Conservation (phyloP, 805 yeast genomes). For the Wickerhamomyces bovis region DNA sequence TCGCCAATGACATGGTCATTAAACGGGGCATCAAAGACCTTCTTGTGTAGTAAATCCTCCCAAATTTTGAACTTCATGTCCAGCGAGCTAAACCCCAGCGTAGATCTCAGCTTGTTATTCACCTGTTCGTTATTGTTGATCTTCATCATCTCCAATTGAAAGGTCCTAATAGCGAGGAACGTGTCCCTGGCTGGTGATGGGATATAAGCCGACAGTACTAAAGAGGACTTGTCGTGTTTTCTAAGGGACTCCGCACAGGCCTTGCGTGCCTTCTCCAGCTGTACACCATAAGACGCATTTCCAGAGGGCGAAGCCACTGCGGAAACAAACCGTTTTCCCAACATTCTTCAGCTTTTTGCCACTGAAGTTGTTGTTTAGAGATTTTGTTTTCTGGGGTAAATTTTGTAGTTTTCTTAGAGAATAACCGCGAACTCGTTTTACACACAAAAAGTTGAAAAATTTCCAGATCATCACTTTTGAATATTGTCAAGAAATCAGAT, state of each 20-base stretch:
- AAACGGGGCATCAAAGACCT: constrained; percentile 34
- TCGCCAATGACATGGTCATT: constrained; percentile 42
- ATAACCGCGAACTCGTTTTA: not conserved
- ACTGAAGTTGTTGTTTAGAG: not conserved
- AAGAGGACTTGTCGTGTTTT: constrained; percentile 55
- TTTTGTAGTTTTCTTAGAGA: not conserved
- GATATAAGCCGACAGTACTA: constrained; percentile 58
- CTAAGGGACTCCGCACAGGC: constrained; percentile 25
- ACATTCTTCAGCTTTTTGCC: not conserved
- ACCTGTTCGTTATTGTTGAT: constrained; percentile 28
- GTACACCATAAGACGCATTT: not conserved
- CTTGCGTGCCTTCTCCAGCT: not conserved
- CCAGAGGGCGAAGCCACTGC: not conserved
- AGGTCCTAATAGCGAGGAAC: constrained; percentile 57
- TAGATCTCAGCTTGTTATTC: constrained; percentile 25
- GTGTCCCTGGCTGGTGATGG: constrained; percentile 60
- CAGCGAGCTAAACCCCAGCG: constrained; percentile 19
- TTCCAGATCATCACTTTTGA: not conserved
- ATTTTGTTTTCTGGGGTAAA: not conserved
- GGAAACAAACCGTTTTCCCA: not conserved
- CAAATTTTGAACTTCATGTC: constrained; percentile 65
- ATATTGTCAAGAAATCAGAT: not conserved
- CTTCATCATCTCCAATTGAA: constrained; percentile 58
- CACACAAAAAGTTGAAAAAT: not conserved
- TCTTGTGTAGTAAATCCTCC: constrained; percentile 53